A percentile compares a stretch with the other conserved stretches of the same genome.
phyloP scores from a whole-genome alignment of 805 yeast species.

The Wilhelminamyces savonicus region DNA sequence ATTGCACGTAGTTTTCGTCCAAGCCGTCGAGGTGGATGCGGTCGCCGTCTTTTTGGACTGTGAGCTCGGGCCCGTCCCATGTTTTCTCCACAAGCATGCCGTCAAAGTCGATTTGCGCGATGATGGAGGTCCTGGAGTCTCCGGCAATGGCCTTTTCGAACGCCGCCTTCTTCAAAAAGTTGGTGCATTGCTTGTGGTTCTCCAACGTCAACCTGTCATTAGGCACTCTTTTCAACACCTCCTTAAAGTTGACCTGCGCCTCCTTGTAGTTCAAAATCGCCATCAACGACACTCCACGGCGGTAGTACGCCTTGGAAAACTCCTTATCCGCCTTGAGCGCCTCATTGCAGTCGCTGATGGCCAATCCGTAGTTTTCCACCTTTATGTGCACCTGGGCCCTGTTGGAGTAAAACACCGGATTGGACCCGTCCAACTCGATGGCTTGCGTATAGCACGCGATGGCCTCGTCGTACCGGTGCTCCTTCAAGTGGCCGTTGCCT shows the following conservation, averaged over 20 bases:
- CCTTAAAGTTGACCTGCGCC: conserved; percentile 64
- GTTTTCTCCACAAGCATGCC: conserved; percentile 44
- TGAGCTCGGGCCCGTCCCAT: conserved; percentile 55
- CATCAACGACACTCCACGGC: conserved; percentile 77
- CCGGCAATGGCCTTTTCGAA: conserved; percentile 84
- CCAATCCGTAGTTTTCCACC: conserved; percentile 79
- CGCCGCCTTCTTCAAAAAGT: conserved; percentile 62
- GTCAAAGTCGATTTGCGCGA: conserved; percentile 43
- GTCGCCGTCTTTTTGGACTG: no score
- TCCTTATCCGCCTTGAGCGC: conserved; percentile 63
- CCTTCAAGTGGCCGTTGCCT: conserved; percentile 72
- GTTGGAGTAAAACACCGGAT: conserved; percentile 70
- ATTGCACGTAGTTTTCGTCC: conserved; percentile 51
- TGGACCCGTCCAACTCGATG: conserved; percentile 52
- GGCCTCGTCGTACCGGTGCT: conserved; percentile 59
- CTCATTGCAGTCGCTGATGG: conserved; percentile 68
- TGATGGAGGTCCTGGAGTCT: conserved; percentile 49
- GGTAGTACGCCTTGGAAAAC: conserved; percentile 75
- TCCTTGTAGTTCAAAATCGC: conserved; percentile 72
- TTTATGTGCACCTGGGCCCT: conserved; percentile 88
- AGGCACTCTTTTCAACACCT: conserved; percentile 58
- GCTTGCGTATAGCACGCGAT: conserved; percentile 69
- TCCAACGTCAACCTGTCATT: conserved; percentile 61
- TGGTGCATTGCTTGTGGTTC: conserved; percentile 56
- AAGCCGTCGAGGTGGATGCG: conserved; percentile 33